These are phyloP conservation scores for Ophiosphaerella korrae DNA, from an alignment of 2,329 filamentous ascomycete species.

Conservation along the genomic window DNA sequence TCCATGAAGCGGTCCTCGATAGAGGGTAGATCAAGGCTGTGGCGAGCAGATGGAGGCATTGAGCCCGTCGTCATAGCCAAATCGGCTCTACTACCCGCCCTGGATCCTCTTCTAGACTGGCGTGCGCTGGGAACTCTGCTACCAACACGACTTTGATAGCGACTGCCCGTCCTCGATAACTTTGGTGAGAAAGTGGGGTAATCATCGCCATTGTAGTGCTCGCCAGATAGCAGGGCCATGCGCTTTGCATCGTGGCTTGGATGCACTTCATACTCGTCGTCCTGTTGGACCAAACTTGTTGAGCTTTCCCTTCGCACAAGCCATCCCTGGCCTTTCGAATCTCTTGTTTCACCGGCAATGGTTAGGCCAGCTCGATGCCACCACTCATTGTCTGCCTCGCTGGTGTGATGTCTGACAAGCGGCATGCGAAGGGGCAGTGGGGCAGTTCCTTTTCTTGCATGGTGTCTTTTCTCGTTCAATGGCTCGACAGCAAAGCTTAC, in stretches of 20 bases:
- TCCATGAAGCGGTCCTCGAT: conserved; percentile 35
- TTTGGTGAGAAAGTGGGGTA: conserved; percentile 35
- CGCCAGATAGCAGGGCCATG: conserved; percentile 39
- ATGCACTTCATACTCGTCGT: conserved; percentile 40
- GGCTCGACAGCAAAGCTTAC: conserved; percentile 34
- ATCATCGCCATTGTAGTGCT: conserved; percentile 43
- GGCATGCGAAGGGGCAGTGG: conserved; percentile 33
- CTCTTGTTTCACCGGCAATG: conserved; percentile 61
- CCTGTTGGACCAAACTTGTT: conserved; percentile 56
- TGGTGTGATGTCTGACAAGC: conserved; percentile 36
- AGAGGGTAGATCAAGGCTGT: conserved; percentile 39
- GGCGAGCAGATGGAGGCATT: conserved; percentile 25
- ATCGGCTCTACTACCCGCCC: conserved; percentile 45
- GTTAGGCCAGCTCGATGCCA: conserved; percentile 63
- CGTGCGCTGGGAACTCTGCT: conserved; percentile 48
- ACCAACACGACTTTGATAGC: conserved; percentile 43
- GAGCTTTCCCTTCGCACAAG: conserved; percentile 61
- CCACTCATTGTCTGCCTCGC: conserved; percentile 57
- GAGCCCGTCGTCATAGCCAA: conserved; percentile 41
- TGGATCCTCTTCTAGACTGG: conserved; percentile 41
- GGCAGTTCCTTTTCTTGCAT: conserved; percentile 39
- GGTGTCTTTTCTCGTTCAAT: conserved; percentile 20
- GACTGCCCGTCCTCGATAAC: conserved; percentile 39
- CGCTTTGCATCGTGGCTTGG: conserved; percentile 26
- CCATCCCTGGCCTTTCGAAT: conserved; percentile 68